Evolutionary conservation across 768 basidiomycete species (phyloP).

Genomic region (Leucocoprinus sp.): DNA sequence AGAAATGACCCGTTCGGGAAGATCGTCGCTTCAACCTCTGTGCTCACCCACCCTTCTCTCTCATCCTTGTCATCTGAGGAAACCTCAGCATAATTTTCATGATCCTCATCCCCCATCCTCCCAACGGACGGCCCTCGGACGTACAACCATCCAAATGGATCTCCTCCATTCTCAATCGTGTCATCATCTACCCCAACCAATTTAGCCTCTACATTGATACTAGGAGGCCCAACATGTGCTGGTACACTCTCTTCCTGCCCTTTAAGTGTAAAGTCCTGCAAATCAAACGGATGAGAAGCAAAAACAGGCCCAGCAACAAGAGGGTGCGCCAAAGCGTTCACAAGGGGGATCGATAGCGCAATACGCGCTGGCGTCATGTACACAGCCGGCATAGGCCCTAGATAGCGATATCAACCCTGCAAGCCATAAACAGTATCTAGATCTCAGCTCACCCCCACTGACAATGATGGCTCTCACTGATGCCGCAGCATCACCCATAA

Average conservation of each 20-base stretch:
- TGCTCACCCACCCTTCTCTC: constrained; percentile 19
- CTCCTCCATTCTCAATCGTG: constrained; percentile 52
- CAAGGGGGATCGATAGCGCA: constrained; percentile 68
- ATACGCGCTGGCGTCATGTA: constrained; percentile 57
- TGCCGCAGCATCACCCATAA: constrained; percentile 52
- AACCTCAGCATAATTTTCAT: constrained; percentile 28
- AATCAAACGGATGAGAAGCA: constrained; percentile 76
- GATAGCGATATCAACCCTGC: constrained; percentile 5
- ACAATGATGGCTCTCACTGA: constrained; percentile 63
- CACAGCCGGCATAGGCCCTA: constrained; percentile 43
- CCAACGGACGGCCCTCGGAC: constrained; percentile 74
- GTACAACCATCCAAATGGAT: constrained; percentile 54
- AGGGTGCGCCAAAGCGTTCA: constrained; percentile 54
- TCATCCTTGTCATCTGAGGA: constrained; percentile 12
- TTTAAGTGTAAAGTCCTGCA: constrained; percentile 57
- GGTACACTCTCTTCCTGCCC: constrained; percentile 22
- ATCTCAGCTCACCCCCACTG: constrained; percentile 50
- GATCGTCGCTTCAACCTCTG: constrained; percentile 27
- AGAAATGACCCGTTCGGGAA: constrained; percentile 64
- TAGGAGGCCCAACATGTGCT: constrained; percentile 67
- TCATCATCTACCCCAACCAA: constrained; percentile 63
- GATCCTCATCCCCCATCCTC: constrained; percentile 29
- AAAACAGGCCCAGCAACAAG: constrained; percentile 70
- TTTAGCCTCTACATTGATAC: constrained; percentile 79
- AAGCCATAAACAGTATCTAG: neutral